Evolutionary conservation across 441 rosid species (phyloP), one percentile per base, ranked within the genome.

Genomic region (Brassica hybrid): DNA sequence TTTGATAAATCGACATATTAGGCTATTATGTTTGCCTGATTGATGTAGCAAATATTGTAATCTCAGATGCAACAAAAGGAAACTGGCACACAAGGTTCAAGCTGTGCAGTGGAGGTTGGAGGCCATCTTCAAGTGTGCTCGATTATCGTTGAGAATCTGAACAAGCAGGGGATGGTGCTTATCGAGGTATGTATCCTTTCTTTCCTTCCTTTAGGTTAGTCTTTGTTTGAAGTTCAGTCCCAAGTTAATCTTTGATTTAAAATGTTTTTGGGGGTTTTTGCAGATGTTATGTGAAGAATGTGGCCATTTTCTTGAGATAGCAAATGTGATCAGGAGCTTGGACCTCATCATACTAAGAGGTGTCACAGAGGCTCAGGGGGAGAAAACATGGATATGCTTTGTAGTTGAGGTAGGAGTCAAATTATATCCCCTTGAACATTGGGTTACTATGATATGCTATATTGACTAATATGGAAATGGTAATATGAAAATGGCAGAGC

Each of bases 231-330:
- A 78, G 30, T 48, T 7, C 6, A 66, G 68, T 65, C 36, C 34
- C 12, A 25, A 72, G 69, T 38, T 7, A 23, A n/a, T 54, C 67
- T 62, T 32, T 56, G 77, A 41, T 16, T 6, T 16, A 54, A 54
- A 65, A 45, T 34, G 59, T 41, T 69, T 69, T 77, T 67, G 65
- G 21, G 65, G 32, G 18, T 81, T 62, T 62, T 27, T 70, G 19
- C 97, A 95, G 99, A 89, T 95, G 93, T 69, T 90, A 81, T 95
- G 98, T 58, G 97, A 91, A 83, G 98, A 95, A 80, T 88, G 98
- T 83, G 83, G 95, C 83, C 92, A 88, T 86, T 91, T 95, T 84
- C 98, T 95, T 48, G 97, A 93, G 87, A 95, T 95, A 82, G 94
- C 97, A 72, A 96, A 95, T 75, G 94, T 92, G 56, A 89, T 95